phyloP scores from a whole-genome alignment of 169 alveolate genomes.

The Toxoplasma gondii region DNA sequence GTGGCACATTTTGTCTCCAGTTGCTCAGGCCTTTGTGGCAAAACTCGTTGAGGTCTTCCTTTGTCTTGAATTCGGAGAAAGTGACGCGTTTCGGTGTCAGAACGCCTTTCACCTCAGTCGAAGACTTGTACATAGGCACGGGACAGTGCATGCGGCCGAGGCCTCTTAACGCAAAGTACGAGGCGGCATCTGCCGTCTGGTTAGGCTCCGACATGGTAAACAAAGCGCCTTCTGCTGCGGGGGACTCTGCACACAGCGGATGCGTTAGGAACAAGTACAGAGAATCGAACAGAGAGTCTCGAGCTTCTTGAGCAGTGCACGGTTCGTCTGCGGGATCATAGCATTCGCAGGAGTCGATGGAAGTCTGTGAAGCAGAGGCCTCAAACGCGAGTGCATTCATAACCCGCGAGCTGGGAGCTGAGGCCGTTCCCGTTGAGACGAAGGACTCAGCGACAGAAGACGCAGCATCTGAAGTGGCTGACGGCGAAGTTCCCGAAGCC shows the following conservation, averaged over 20 bases:
- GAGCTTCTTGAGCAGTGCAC: conserved; percentile 6
- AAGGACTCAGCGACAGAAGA: not conserved
- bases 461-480: not conserved
- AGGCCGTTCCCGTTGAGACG: not conserved
- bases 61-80: not conserved
- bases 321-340: not conserved
- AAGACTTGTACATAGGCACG: not conserved
- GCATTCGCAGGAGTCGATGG: conserved; percentile 35
- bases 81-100: not conserved
- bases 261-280: not conserved
- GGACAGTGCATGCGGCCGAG: conserved; percentile 23
- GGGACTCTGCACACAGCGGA: not conserved
- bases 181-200: not conserved
- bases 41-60: not conserved
- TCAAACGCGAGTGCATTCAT: not conserved
- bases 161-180: conserved; percentile 23
- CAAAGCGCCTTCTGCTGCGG: not conserved
- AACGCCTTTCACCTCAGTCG: not conserved
- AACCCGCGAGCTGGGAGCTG: not conserved
- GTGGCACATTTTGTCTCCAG: not conserved
- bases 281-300: not conserved
- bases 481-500: not conserved
- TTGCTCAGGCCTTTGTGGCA: not conserved
- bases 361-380: not conserved
- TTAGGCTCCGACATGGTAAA: not conserved